Evolutionary conservation across 306 rosid species (phyloP).

Genomic region (Cucurbita moschata): DNA sequence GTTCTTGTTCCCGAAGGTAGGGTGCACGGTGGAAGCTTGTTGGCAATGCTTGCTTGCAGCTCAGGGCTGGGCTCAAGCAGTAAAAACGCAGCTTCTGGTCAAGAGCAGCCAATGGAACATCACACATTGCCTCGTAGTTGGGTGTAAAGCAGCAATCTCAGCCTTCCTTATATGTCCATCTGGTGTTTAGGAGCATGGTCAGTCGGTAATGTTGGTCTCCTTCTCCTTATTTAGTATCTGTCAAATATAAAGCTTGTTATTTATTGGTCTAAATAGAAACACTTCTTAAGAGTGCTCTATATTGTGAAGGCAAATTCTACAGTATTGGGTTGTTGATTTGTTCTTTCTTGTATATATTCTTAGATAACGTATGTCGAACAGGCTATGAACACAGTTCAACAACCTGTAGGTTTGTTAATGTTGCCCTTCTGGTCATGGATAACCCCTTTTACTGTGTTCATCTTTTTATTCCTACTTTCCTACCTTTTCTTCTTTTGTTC

Average conservation of each 20-base stretch:
- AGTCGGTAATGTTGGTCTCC: constrained; percentile 9
- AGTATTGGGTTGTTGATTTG: constrained; percentile 34
- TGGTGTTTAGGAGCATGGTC: constrained; percentile 15
- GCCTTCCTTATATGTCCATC: not conserved
- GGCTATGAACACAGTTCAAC: constrained; percentile 18
- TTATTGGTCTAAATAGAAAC: constrained; percentile 22
- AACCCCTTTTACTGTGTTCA: constrained; percentile 23
- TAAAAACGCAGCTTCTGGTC: constrained; percentile 9
- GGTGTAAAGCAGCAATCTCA: constrained; percentile 27
- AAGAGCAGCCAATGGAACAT: constrained; percentile 28
- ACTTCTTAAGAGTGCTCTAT: constrained; percentile 12
- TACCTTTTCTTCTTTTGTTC: not conserved
- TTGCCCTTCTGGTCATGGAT: constrained; percentile 36
- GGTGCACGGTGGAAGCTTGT: constrained; percentile 85
- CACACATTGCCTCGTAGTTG: constrained; percentile 30
- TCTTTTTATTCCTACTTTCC: not conserved
- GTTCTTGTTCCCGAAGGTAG: constrained; percentile 61
- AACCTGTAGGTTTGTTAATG: constrained; percentile 35
- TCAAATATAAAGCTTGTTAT: constrained; percentile 7
- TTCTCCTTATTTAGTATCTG: not conserved
- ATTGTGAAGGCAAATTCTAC: constrained; percentile 10
- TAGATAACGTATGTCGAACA: not conserved
- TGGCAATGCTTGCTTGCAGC: constrained; percentile 46
- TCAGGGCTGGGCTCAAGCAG: constrained; percentile 32
- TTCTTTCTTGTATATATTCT: constrained; percentile 48